A percentile compares a stretch with the other conserved stretches of the same genome.
Evolutionary conservation across 1,284 basidiomycete genomes (phyloP).

Genomic region (Fomitopsis betulina): DNA sequence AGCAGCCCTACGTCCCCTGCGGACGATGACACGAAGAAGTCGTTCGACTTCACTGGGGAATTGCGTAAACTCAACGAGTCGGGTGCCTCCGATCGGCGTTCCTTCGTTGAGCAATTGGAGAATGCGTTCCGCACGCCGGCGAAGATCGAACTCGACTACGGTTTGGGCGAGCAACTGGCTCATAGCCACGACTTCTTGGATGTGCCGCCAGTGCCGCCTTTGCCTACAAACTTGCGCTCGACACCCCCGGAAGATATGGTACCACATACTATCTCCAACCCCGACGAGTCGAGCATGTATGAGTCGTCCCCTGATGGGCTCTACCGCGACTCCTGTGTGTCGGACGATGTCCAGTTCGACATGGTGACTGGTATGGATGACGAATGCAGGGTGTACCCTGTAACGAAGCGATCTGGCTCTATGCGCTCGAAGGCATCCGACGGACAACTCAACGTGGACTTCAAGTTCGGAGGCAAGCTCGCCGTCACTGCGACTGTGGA

Average conservation of each 20-base stretch:
- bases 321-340: conserved; percentile 16
- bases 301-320: conserved; percentile 7
- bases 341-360: conserved; percentile 21
- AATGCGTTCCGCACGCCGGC: conserved; percentile 73
- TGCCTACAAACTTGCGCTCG: conserved; percentile 19
- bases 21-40: conserved; percentile 68
- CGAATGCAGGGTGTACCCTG: conserved; percentile 23
- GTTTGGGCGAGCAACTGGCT: conserved; percentile 28
- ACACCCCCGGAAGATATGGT: conserved; percentile 19
- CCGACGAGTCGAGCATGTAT: conserved; percentile 17
- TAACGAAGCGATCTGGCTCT: conserved; percentile 16
- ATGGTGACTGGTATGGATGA: conserved; percentile 24
- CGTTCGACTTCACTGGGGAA: conserved; percentile 86
- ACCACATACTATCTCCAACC: conserved; percentile 21
- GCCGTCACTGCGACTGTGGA: conserved; percentile 22
- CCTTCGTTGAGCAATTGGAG: conserved; percentile 82
- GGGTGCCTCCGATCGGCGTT: conserved; percentile 60
- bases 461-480: conserved; percentile 66
- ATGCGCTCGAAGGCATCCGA: conserved; percentile 48
- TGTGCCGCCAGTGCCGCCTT: conserved; percentile 41
- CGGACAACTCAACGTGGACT: conserved; percentile 61
- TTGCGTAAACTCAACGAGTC: conserved; percentile 65
- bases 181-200: conserved; percentile 22
- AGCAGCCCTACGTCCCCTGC: conserved; percentile 30
- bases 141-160: conserved; percentile 52